These are phyloP conservation scores for Fusarium graminum DNA, from an alignment of 2,329 filamentous ascomycete species.

Conservation along the genomic window DNA sequence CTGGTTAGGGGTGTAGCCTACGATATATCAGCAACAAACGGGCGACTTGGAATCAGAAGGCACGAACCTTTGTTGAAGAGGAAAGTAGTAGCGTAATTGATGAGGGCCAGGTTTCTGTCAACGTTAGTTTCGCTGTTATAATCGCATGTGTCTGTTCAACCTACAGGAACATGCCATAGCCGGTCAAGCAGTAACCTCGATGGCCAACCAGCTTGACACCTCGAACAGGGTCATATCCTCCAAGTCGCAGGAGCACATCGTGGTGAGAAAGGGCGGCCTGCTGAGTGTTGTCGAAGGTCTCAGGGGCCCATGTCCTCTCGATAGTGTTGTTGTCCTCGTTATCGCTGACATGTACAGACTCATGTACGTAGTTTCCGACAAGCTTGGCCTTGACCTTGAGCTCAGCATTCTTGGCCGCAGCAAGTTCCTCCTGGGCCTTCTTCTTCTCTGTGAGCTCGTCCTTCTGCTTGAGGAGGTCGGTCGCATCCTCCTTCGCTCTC, in stretches of 20 bases:
- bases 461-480: slow-evolving; percentile 84
- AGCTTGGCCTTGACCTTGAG: slow-evolving; percentile 84
- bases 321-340: slow-evolving; percentile 90
- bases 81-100: slow-evolving; percentile 96
- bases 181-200: slow-evolving; percentile 90
- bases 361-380: slow-evolving; percentile 81
- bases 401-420: slow-evolving; percentile 78
- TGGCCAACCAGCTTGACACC: slow-evolving; percentile 96
- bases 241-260: slow-evolving; percentile 88
- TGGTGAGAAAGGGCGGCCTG: slow-evolving; percentile 88
- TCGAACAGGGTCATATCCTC: slow-evolving; percentile 92
- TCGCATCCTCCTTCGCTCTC: slow-evolving; percentile 92
- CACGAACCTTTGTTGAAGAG: slow-evolving; percentile 60
- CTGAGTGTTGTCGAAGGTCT: slow-evolving; percentile 80
- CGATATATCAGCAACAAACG: slow-evolving; percentile 17
- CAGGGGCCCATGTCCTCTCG: slow-evolving; percentile 83
- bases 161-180: slow-evolving; percentile 85
- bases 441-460: slow-evolving; percentile 82
- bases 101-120: slow-evolving; percentile 80
- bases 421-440: slow-evolving; percentile 80
- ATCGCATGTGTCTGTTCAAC: slow-evolving; percentile 2
- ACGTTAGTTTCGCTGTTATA: slow-evolving; percentile 27
- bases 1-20: slow-evolving; percentile 83
- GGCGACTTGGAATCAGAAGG: neutral
- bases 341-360: slow-evolving; percentile 84